Evolutionary conservation across 257 asterid genomes (phyloP), one percentile per base, ranked within the genome.

Genomic region (Fraxinus excelsior): DNA sequence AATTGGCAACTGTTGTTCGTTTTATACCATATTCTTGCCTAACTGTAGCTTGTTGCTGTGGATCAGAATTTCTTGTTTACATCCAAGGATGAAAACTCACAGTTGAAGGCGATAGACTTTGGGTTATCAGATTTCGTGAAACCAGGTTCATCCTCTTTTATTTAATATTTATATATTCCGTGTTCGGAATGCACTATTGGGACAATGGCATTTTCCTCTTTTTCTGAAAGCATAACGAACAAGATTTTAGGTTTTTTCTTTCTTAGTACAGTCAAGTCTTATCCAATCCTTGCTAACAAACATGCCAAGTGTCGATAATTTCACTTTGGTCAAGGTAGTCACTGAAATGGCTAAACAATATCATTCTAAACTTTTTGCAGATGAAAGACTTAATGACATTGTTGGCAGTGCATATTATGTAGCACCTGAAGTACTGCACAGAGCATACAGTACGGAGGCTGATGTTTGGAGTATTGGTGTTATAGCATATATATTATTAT

Each of bases 321-420:
- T 49, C n/a, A 7, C 49, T 46, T 31, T 23, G 2, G 23, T 28
- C 29, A 71, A 71, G 62, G 65, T 46, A 14, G 75, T 23, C 12
- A 1, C 28, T 40, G 16, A 40, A 28, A 71, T 26, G 26, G 65
- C 58, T 44, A 11, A 23, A 62, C 32, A 9, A 62, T 62, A 9
- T 62, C 18, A 26, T 23, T 23, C 7, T 62, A 23, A 62, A 9
- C 65, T 18, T 42, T 74, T 56, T 83, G 62, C 89, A 88, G 91
- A 85, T 83, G 92, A 88, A 82, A 83, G 90, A 79, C 92, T 86
- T 28, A 88, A 88, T 51, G 92, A 88, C 80, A 88, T 88, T 26
- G 92, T 88, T 73, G 92, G 92, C 70, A 88, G 92, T 68, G 92
- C 92, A 71, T 88, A 88, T 80, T 88, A 88, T 67, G 92, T 88